Evolutionary conservation across 148 eudicot species (phyloP).

Genomic region (Rhododendron vialii): DNA sequence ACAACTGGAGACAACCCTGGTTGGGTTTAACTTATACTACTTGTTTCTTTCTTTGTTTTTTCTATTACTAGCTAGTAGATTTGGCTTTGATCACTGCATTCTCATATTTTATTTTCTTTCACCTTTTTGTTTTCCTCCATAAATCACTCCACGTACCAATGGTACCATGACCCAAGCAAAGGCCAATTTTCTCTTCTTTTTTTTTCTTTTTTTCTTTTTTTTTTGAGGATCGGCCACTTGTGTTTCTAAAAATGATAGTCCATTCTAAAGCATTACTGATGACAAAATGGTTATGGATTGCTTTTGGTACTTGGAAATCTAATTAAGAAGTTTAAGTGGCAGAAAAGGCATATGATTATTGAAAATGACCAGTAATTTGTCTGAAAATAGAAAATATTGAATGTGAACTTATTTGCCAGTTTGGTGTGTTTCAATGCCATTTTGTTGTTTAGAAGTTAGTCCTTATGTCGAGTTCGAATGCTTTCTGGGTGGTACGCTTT

Average conservation of each 20-base stretch:
- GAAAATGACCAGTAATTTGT: not conserved
- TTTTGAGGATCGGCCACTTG: not conserved
- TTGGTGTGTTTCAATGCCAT: not conserved
- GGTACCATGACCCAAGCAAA: not conserved
- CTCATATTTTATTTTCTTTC: not conserved
- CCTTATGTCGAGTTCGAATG: not conserved
- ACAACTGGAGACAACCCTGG: too few species aligned
- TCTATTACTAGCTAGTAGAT: not conserved
- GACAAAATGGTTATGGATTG: not conserved
- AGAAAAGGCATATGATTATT: not conserved
- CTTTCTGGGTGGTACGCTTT: not conserved
- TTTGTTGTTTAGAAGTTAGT: not conserved
- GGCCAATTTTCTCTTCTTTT: not conserved
- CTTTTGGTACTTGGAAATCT: not conserved
- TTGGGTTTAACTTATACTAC: not conserved
- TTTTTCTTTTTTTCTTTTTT: too few species aligned
- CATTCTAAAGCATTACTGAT: not conserved
- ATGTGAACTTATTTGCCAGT: not conserved
- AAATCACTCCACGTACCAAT: not conserved
- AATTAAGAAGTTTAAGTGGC: not conserved
- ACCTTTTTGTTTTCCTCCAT: not conserved
- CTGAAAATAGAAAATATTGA: not conserved
- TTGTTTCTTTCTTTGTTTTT: not conserved
- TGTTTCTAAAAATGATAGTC: not conserved
- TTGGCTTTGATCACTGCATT: not conserved